phyloP scores from a whole-genome alignment of 1,139 yeast species.

The Torulaspora globosa region DNA sequence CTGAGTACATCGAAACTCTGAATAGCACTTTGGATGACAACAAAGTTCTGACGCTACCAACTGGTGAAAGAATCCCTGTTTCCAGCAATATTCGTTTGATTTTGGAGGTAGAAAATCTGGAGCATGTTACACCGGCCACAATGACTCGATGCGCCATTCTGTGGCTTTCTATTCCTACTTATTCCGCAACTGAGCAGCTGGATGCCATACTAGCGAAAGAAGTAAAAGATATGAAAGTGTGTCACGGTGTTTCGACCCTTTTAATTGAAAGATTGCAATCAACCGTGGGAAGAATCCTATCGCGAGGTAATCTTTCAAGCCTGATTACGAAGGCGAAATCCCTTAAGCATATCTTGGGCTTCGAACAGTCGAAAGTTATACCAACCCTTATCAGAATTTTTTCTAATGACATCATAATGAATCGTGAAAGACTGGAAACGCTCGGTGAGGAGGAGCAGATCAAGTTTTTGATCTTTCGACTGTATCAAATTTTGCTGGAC shows the following conservation, averaged over 20 bases:
- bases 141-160: conserved; percentile 90
- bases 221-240: conserved; percentile 21
- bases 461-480: conserved; percentile 40
- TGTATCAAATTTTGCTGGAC: conserved; percentile 56
- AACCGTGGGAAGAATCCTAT: not conserved
- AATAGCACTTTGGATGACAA: conserved; percentile 92
- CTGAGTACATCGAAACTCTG: conserved; percentile 88
- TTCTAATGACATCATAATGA: conserved; percentile 6
- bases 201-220: conserved; percentile 10
- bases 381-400: conserved; percentile 36
- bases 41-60: conserved; percentile 73
- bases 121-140: conserved; percentile 82
- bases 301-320: not conserved
- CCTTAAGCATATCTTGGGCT: conserved; percentile 54
- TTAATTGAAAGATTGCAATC: not conserved
- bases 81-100: conserved; percentile 62
- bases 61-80: conserved; percentile 75
- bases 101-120: conserved; percentile 71
- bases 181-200: conserved; percentile 34
- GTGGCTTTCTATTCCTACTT: conserved; percentile 52
- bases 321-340: conserved; percentile 26
- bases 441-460: conserved; percentile 21
- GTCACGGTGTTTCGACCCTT: conserved; percentile 4
- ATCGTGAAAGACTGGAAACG: conserved; percentile 18
- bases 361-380: conserved; percentile 41